Evolutionary conservation across 2,329 filamentous ascomycete species (phyloP).

Genomic region (Aspergillus jensenii): DNA sequence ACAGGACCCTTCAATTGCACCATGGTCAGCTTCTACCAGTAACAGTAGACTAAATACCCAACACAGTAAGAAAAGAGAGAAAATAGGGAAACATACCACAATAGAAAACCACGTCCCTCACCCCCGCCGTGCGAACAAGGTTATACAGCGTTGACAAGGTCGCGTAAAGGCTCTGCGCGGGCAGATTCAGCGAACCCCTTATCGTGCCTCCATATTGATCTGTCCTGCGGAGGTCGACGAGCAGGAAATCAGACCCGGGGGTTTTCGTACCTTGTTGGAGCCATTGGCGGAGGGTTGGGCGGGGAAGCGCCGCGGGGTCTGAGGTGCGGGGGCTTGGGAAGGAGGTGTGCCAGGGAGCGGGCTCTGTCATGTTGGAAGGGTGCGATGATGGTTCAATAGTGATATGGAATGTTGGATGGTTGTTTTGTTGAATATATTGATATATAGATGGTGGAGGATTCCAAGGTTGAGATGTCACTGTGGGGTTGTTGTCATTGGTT

Average conservation of each 20-base stretch:
- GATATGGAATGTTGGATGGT: background rate
- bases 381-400: background rate
- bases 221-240: conserved; percentile 49
- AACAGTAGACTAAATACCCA: background rate
- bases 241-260: conserved; percentile 36
- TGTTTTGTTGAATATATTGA: background rate
- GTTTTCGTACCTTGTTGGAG: conserved; percentile 28
- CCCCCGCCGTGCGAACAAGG: conserved; percentile 28
- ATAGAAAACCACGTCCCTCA: conserved; percentile 41
- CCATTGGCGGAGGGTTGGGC: conserved; percentile 39
- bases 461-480: conserved; percentile 1
- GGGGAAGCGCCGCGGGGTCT: conserved; percentile 27
- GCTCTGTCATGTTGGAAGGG: background rate
- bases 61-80: background rate
- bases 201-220: conserved; percentile 61
- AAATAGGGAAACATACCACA: conserved; percentile 34
- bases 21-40: background rate
- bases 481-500: conserved; percentile 6
- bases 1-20: conserved; percentile 50
- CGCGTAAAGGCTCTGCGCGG: conserved; percentile 41
- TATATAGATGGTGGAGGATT: background rate
- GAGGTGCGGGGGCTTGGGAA: conserved; percentile 38
- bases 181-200: conserved; percentile 52
- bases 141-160: conserved; percentile 37
- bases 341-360: conserved; percentile 38